A percentile compares a stretch with the other conserved stretches of the same genome.
Conservation (phyloP, 129 eudicot species). For the Gnaphalium uliginosum region DNA sequence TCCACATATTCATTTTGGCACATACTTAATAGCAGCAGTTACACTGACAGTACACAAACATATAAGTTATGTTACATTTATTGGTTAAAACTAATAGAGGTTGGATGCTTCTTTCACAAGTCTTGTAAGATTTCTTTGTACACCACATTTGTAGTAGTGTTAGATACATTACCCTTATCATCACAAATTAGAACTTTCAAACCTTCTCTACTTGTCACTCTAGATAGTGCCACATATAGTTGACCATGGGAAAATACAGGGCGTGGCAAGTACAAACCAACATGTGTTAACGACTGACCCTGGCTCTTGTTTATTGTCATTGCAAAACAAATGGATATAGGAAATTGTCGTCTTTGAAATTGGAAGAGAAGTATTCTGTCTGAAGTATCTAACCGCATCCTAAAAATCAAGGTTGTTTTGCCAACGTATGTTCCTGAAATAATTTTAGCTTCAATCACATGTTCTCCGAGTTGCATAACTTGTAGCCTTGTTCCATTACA, state of each 20-base stretch:
- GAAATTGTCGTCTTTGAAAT: not conserved
- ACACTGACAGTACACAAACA: too few relatives aligned
- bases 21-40: too few relatives aligned
- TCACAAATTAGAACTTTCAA: too few relatives aligned
- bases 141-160: not conserved
- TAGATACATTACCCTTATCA: not conserved
- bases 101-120: not conserved
- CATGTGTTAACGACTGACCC: not conserved
- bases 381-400: not conserved
- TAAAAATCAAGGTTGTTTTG: too few relatives aligned
- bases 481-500: not conserved
- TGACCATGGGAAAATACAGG: not conserved
- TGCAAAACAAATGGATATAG: not conserved
- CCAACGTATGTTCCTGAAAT: not conserved
- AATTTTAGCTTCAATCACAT: not conserved
- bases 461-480: not conserved
- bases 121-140: not conserved
- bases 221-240: not conserved
- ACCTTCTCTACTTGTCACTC: not conserved
- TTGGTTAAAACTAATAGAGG: too few relatives aligned
- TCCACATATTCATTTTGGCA: too few relatives aligned
- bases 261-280: not conserved
- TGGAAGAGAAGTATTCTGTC: not conserved
- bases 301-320: not conserved
- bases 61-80: too few relatives aligned